Evolutionary conservation across 2,329 filamentous ascomycete species (phyloP), one percentile per base, ranked within the genome.

Genomic region (Bipolaris sorokiniana): DNA sequence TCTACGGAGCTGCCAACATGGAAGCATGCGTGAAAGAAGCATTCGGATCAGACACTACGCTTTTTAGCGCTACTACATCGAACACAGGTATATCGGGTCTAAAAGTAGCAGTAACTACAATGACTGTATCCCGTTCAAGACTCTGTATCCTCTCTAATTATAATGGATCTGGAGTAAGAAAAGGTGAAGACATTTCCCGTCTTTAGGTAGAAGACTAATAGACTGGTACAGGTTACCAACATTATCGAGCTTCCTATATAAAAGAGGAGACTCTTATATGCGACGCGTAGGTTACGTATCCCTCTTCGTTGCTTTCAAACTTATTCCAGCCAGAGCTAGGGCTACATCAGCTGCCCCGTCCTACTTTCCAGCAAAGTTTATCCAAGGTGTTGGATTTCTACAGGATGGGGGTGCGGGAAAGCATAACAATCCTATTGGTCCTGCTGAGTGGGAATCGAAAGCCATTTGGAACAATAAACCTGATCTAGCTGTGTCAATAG

Each of bases 1-100:
- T 67, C 41, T 48, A 63, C 44, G 55, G 36, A 72, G 58, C 77
- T 72, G 49, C 64, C 61, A 28, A 77, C 66, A 49, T 74, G 72
- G 63, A 81, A 76, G 54, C 62, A 73, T 36, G 76, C 26, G 18
- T 64, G 15, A 61, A 58, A 40, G 36, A 58, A 51, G 60, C 40
- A 15, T 64, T 58, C 34, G 26, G 49, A 10, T 45, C 11, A 44
- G 34, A 54, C n/a, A 55, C 46, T 5, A 5, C 45, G 13, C 15
- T 66, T 31, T 66, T 66, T 45, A 9, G 59, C 9, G 48, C 37
- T 7, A 34, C 7, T 18, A 15, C 34, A 38, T 51, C 56, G 10
- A 15, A n/a, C 7, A 18, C 10, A 11, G 9, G 16, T 34, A 56
- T 53, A 10, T 64, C 31, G 13, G 53, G 55, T 40, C 18, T 20